Percentiles rank a stretch among this genome's conserved stretches.
phyloP scores from a whole-genome alignment of 208 protist genomes.

The Trypanosoma congolense region DNA sequence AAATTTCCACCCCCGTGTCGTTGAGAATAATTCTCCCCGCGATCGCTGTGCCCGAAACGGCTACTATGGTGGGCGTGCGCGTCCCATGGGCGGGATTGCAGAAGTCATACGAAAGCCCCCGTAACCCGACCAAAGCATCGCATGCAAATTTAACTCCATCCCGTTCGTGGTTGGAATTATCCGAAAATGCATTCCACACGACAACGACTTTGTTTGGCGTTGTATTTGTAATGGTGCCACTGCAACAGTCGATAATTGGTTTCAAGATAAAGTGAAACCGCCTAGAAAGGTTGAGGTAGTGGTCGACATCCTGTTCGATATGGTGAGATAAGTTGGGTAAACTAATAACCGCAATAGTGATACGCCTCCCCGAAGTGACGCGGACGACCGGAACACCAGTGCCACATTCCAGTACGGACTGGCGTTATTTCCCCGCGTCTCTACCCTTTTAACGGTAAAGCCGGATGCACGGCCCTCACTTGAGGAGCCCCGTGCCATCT shows the following conservation, averaged over 20 bases:
- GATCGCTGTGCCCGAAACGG: slow-evolving; percentile 17
- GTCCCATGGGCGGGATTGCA: not conserved
- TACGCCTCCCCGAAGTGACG: slow-evolving; percentile 10
- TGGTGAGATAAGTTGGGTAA: slow-evolving; percentile 11
- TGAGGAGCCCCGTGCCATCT: no score
- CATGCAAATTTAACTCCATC: slow-evolving; percentile 16
- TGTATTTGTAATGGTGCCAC: slow-evolving; percentile 27
- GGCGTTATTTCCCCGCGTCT: not conserved
- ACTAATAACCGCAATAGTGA: slow-evolving; percentile 11
- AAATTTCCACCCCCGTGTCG: not conserved
- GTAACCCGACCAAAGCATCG: slow-evolving; percentile 7
- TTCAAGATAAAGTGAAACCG: slow-evolving; percentile 33
- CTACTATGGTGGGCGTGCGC: slow-evolving; percentile 13
- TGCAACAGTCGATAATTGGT: slow-evolving; percentile 19
- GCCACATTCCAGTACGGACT: not conserved
- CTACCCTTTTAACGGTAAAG: no score
- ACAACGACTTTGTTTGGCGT: slow-evolving; percentile 34
- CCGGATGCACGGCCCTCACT: no score
- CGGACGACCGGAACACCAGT: no score
- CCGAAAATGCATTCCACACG: slow-evolving; percentile 35
- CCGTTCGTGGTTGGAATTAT: slow-evolving; percentile 12
- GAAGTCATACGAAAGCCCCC: slow-evolving; percentile 5
- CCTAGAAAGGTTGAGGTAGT: slow-evolving; percentile 15
- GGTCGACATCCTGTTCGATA: slow-evolving; percentile 7
- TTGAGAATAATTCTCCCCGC: slow-evolving; percentile 8